These are phyloP conservation scores for Rubia tinctorum DNA, from an alignment of 305 asterid genomes.

Conservation along the genomic window DNA sequence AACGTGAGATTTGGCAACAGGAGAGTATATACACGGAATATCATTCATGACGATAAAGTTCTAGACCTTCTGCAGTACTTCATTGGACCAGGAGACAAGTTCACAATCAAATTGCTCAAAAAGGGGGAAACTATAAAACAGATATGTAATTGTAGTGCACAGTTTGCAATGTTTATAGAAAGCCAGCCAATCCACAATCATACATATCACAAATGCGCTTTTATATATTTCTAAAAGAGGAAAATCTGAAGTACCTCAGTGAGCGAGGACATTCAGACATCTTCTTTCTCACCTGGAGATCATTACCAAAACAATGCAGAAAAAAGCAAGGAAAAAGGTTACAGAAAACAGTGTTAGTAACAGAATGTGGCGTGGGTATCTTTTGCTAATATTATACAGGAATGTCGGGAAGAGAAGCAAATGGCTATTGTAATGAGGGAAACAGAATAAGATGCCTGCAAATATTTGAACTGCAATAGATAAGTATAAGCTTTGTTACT, in stretches of 20 bases:
- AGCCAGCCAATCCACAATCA: background rate
- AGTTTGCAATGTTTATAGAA: background rate
- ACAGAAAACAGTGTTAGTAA: background rate
- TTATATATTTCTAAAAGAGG: background rate
- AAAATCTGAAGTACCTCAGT: constrained; percentile 51
- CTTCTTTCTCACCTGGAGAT: constrained; percentile 71
- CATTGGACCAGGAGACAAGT: background rate
- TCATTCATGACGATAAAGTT: background rate
- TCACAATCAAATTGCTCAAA: background rate
- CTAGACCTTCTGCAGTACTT: background rate
- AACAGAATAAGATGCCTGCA: background rate
- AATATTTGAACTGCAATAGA: background rate
- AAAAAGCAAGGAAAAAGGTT: background rate
- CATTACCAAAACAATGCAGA: constrained; percentile 5
- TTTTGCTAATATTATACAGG: background rate
- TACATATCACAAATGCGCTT: background rate
- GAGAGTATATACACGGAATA: background rate
- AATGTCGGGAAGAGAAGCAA: background rate
- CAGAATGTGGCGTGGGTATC: background rate
- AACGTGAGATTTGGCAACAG: background rate
- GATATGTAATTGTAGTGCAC: background rate
- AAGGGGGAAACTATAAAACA: constrained; percentile 10
- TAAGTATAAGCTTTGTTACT: constrained; percentile 1
- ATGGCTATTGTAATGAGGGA: background rate
- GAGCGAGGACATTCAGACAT: constrained; percentile 85